Base-by-base conservation (phyloP, 2,329 filamentous ascomycete genomes). In the Thelonectria rubi region DNA sequence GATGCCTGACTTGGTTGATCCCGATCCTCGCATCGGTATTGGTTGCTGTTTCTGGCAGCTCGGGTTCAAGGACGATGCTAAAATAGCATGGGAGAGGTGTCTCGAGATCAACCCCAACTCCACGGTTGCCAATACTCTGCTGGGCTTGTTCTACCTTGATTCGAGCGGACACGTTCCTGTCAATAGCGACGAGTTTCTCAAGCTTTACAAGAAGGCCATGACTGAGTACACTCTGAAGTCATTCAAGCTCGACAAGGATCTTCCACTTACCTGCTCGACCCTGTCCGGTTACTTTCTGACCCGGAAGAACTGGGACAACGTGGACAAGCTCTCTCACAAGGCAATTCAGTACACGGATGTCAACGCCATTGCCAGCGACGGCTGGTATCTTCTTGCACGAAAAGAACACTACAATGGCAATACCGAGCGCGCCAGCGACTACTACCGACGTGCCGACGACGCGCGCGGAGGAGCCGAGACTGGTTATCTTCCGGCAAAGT, bases 31-130 rank as follows among this genome's bases (percentile, higher is more conserved):
- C 69, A 94, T 99, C 69, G 95, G 95, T 57, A 94, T 99, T 72
- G 95, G 95, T 47, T 95, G 93, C 77, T 99, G 95, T 81, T 90
- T 97, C 76, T 99, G 96, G 95, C 92, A 97, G 76, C 84, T 99
- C 26, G 94, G 94, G 11, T 93, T 92, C 81, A 97, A 96, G 76
- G 92, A 97, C 34, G 93, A 97, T 71, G 95, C 96, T 8, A 94
- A 92, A 74, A 81, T 84, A 49, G 94, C 95, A 12, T 99, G 95
- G 95, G 91, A 97, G 74, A 86, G 95, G 65, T 88, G 91, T 12
- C 79, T 97, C 26, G 92, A 96, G 74, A 85, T 97, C 73, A 88
- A 84, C 71, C 88, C 92, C 0, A 86, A 93, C 21, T 97, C 93
- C 20, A 97, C 97, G 79, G 87, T 93, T 63, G 94, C 94, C 52